These are phyloP conservation scores for Rickenella mellea DNA, from an alignment of 768 basidiomycete genomes.

Conservation along the genomic window DNA sequence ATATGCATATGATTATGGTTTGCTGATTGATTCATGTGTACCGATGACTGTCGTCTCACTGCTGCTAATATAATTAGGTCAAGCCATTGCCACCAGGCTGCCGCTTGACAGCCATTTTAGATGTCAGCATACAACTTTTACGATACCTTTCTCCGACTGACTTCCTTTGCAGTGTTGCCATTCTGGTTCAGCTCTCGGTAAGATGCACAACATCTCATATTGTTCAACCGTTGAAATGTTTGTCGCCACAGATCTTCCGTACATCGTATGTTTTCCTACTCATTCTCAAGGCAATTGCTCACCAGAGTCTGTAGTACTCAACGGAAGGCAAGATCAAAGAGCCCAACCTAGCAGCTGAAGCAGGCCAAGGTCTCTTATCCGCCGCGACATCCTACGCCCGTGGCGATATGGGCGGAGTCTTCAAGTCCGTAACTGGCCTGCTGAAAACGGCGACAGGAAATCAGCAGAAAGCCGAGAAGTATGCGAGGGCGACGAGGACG, in stretches of 20 bases:
- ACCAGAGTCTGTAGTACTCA: conserved; percentile 50
- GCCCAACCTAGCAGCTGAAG: conserved; percentile 80
- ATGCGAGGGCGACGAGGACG: conserved; percentile 53
- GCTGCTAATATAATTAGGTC: conserved; percentile 12
- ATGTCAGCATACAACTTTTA: conserved; percentile 34
- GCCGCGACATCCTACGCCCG: conserved; percentile 69
- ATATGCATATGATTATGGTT: conserved; percentile 76
- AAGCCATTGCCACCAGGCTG: conserved; percentile 76
- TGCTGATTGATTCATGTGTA: conserved; percentile 1
- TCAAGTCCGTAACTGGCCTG: conserved; percentile 64
- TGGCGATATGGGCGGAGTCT: conserved; percentile 72
- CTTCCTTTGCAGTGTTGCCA: conserved; percentile 57
- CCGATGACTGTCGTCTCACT: background rate
- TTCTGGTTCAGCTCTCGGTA: conserved; percentile 82
- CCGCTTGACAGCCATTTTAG: conserved; percentile 76
- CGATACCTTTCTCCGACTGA: background rate
- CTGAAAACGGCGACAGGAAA: conserved; percentile 66
- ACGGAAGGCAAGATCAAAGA: conserved; percentile 95
- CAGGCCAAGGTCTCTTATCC: conserved; percentile 77
- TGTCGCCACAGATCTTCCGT: conserved; percentile 48
- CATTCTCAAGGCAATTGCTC: background rate
- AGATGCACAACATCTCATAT: conserved; percentile 9
- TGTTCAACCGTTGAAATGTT: conserved; percentile 1
- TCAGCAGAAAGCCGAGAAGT: conserved; percentile 52
- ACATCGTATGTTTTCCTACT: conserved; percentile 32